These are phyloP conservation scores for Fusarium bactridioides DNA, from an alignment of 2,329 filamentous ascomycete species.

Conservation along the genomic window DNA sequence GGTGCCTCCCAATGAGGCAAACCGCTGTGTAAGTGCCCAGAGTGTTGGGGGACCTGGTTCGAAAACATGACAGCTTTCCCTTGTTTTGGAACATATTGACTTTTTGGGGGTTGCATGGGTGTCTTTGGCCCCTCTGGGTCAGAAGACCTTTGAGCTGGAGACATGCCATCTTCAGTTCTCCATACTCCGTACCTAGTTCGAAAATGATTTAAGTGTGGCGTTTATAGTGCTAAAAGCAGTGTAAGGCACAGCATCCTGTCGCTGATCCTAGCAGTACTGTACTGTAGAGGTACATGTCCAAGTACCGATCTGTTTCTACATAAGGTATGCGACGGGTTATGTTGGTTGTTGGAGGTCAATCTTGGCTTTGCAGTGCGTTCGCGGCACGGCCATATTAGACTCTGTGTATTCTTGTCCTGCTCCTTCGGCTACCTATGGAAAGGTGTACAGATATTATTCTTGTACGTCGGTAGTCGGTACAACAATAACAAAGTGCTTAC, in stretches of 20 bases:
- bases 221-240: constrained; percentile 7
- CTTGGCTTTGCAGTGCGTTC: constrained; percentile 1
- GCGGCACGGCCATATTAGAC: background rate
- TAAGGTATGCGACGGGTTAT: background rate
- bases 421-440: background rate
- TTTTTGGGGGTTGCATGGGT: constrained; percentile 10
- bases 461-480: background rate
- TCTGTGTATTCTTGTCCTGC: background rate
- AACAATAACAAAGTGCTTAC: constrained; percentile 33
- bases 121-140: background rate
- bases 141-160: background rate
- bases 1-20: background rate
- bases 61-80: background rate
- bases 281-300: background rate
- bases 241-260: background rate
- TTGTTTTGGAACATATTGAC: background rate
- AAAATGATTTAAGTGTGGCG: constrained; percentile 37
- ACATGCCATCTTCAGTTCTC: background rate
- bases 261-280: background rate
- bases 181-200: background rate
- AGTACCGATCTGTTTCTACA: background rate
- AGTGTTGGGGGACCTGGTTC: background rate
- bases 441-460: background rate
- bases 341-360: background rate
- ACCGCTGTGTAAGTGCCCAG: background rate